Evolutionary conservation across 106 monocot genomes (phyloP), one percentile per base, ranked within the genome.

Genomic region (Agapanthus africanus): DNA sequence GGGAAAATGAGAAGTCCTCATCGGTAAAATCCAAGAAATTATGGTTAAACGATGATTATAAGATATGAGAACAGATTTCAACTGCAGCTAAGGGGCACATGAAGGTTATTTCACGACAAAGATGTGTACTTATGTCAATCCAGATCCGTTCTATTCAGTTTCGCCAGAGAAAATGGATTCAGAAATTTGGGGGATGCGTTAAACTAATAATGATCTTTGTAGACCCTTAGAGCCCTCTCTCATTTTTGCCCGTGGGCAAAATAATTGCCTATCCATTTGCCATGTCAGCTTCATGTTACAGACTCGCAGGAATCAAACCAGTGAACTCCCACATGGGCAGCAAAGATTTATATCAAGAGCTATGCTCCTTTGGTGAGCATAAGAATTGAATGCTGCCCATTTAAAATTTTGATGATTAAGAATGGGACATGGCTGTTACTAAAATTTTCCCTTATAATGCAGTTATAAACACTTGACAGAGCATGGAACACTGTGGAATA

Each of bases 1-100:
- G 27, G 65, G 31, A 67, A 80, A 59, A 26, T 37, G 54, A 54
- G 23, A 18, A 11, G 5, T 25, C 16, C 37, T 70, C 34, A 13
- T 37, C 23, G 1, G 10, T 39, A 47, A 19, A 51, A 54, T 25
- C 37, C 32, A 19, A 37, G 35, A 68, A n/a, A 15, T 50, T 9
- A 64, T 28, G 56, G 10, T 40, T 61, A 33, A 18, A 19, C 36
- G 61, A 19, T 39, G 25, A 6, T 36, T 35, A 36, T 18, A 2
- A 23, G 25, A 5, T 23, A 54, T n/a, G n/a, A 21, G 52, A 21
- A 54, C 22, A 7, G 25, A 54, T 34, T 62, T 14, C 61, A 32
- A 32, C 32, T 33, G 59, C 61, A 62, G 36, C 1, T 15, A 7
- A 18, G n/a, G 61, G 18, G 3, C 13, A 27, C 1, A 50, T 19